Evolutionary conservation across 2,329 filamentous ascomycete genomes (phyloP).

Genomic region (Curvularia verruculosa): DNA sequence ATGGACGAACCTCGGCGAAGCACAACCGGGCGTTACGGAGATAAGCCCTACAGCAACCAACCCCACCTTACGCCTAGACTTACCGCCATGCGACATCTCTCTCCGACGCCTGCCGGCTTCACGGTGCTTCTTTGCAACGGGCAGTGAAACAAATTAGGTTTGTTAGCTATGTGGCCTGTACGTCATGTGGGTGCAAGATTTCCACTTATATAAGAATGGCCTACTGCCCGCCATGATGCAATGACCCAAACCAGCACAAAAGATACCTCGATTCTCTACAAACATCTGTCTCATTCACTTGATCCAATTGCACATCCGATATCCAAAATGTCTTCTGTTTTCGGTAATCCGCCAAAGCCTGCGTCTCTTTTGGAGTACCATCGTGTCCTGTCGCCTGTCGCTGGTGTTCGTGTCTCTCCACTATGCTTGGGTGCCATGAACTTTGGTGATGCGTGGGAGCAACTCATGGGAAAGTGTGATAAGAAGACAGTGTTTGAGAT

Average conservation of each 20-base stretch:
- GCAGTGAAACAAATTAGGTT: not conserved
- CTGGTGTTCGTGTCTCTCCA: constrained; percentile 60
- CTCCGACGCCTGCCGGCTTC: constrained; percentile 3
- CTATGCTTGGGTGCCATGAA: constrained; percentile 63
- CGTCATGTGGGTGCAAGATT: constrained; percentile 12
- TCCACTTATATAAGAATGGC: constrained; percentile 6
- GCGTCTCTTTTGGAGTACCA: constrained; percentile 58
- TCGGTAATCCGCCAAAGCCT: constrained; percentile 33
- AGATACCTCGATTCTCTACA: not conserved
- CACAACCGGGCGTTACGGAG: constrained; percentile 11
- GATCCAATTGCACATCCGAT: not conserved
- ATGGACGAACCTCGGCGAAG: not conserved
- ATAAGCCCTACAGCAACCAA: not conserved
- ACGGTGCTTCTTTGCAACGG: not conserved
- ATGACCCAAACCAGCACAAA: not conserved
- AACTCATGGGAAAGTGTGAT: constrained; percentile 51
- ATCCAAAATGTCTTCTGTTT: constrained; percentile 32
- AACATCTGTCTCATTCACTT: not conserved
- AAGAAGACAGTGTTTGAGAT: constrained; percentile 56
- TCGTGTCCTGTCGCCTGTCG: constrained; percentile 58
- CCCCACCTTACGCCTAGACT: constrained; percentile 5
- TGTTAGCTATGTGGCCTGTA: not conserved
- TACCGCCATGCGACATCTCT: constrained; percentile 14
- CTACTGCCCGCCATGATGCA: constrained; percentile 3
- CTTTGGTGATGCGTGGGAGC: constrained; percentile 58